phyloP scores from a whole-genome alignment of 495 filamentous ascomycete species.

The Penicillium lagena region DNA sequence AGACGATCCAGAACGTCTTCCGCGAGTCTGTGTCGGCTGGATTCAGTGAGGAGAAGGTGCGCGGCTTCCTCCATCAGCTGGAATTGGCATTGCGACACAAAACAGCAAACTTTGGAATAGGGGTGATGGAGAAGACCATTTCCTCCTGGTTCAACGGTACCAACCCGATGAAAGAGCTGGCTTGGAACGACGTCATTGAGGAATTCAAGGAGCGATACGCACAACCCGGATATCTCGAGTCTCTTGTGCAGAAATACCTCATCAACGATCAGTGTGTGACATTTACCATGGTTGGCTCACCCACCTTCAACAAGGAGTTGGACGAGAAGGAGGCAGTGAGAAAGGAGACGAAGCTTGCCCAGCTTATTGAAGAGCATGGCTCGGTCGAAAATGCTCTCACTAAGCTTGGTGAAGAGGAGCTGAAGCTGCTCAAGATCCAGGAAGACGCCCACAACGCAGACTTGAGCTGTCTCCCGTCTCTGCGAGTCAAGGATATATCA shows the following conservation, averaged over 20 bases:
- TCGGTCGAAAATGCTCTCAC: conserved; percentile 62
- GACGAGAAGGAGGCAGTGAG: conserved; percentile 69
- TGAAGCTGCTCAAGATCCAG: conserved; percentile 77
- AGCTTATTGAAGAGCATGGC: conserved; percentile 61
- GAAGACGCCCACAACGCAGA: conserved; percentile 74
- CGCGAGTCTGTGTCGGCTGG: conserved; percentile 59
- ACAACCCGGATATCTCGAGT: conserved; percentile 73
- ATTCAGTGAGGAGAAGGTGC: conserved; percentile 83
- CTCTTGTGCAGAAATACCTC: conserved; percentile 82
- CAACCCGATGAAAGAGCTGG: conserved; percentile 82
- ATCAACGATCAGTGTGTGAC: conserved; percentile 79
- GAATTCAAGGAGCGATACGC: conserved; percentile 70
- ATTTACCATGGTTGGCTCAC: conserved; percentile 89
- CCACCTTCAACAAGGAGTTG: conserved; percentile 64
- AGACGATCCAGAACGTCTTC: conserved; percentile 62
- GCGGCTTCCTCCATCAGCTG: conserved; percentile 87
- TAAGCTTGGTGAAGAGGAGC: conserved; percentile 65
- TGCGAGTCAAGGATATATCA: conserved; percentile 83
- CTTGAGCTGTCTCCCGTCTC: conserved; percentile 77
- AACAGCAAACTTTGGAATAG: conserved; percentile 89
- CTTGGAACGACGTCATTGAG: conserved; percentile 80
- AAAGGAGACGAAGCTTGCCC: conserved; percentile 60
- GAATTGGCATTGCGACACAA: conserved; percentile 90
- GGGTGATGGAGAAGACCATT: conserved; percentile 78
- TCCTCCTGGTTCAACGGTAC: conserved; percentile 92